Percentiles rank a stretch among this genome's conserved stretches.
phyloP scores from a whole-genome alignment of 2,329 filamentous ascomycete species.

The Fusarium armeniacum region DNA sequence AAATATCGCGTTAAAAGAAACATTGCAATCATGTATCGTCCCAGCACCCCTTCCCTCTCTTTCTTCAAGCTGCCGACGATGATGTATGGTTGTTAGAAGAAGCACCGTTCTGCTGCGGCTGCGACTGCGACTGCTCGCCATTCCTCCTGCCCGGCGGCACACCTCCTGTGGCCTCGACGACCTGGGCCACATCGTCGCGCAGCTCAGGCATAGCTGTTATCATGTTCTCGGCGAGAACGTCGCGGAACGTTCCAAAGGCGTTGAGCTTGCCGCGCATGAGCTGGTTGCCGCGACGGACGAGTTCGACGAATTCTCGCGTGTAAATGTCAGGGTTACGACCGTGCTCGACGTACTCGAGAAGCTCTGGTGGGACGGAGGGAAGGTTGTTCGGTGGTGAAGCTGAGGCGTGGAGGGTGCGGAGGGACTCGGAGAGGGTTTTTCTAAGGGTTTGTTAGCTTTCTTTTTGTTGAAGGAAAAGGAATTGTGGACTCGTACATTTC shows the following conservation, averaged over 20 bases:
- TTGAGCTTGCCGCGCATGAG: constrained; percentile 73
- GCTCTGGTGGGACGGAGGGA: constrained; percentile 70
- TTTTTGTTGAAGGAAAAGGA: background rate
- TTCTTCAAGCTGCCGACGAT: constrained; percentile 15
- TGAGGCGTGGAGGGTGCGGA: constrained; percentile 58
- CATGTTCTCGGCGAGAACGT: constrained; percentile 73
- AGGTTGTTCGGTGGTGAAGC: constrained; percentile 60
- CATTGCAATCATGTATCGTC: constrained; percentile 9
- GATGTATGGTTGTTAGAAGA: constrained; percentile 19
- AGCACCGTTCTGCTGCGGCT: constrained; percentile 34
- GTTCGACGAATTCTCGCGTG: constrained; percentile 80
- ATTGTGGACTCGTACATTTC: constrained; percentile 60
- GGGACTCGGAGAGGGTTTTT: constrained; percentile 58
- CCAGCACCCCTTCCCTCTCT: background rate
- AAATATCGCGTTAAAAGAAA: constrained; percentile 1
- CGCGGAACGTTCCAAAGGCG: constrained; percentile 72
- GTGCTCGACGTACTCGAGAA: constrained; percentile 77
- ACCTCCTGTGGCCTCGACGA: constrained; percentile 64
- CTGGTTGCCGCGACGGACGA: constrained; percentile 75
- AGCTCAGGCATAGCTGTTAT: constrained; percentile 71
- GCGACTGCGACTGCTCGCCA: constrained; percentile 17
- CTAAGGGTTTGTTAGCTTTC: constrained; percentile 45
- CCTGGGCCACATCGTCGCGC: constrained; percentile 64
- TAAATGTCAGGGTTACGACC: constrained; percentile 81
- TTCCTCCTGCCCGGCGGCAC: constrained; percentile 29